Percentiles rank a stretch among this genome's conserved stretches.
Conservation (phyloP, 2,329 filamentous ascomycete species). For the Dactylella cylindrospora region DNA sequence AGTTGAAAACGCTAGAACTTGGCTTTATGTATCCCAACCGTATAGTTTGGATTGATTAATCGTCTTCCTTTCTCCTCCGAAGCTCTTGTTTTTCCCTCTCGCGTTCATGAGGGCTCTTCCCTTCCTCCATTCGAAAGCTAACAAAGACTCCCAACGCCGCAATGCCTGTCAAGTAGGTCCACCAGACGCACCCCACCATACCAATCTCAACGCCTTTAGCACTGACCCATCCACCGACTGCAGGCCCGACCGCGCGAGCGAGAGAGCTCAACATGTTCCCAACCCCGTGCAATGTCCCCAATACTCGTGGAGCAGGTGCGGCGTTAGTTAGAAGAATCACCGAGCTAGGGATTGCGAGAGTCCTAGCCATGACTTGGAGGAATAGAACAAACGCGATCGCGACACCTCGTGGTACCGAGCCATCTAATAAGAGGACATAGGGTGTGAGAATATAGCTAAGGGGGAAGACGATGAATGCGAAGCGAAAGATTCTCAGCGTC, state of each 20-base stretch:
- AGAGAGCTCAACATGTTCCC: slow-evolving; percentile 58
- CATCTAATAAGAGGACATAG: slow-evolving; percentile 66
- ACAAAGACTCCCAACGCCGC: slow-evolving; percentile 20
- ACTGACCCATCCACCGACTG: slow-evolving; percentile 58
- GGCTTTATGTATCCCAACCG: no score
- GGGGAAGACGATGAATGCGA: slow-evolving; percentile 69
- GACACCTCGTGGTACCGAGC: slow-evolving; percentile 64
- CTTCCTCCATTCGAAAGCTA: slow-evolving; percentile 39
- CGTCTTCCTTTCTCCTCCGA: slow-evolving; percentile 24
- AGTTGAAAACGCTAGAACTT: neutral
- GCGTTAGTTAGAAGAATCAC: slow-evolving; percentile 65
- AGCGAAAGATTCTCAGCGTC: slow-evolving; percentile 67
- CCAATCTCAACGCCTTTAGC: slow-evolving; percentile 56
- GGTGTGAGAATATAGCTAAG: slow-evolving; percentile 69
- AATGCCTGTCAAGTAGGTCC: slow-evolving; percentile 36
- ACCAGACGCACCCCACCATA: slow-evolving; percentile 53
- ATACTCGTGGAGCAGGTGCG: slow-evolving; percentile 61
- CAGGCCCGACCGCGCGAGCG: slow-evolving; percentile 57
- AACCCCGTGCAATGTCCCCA: slow-evolving; percentile 62
- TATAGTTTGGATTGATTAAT: slow-evolving; percentile 4
- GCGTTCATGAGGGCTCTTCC: slow-evolving; percentile 32
- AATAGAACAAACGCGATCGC: slow-evolving; percentile 66
- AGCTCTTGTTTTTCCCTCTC: slow-evolving; percentile 3
- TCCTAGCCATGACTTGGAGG: slow-evolving; percentile 71
- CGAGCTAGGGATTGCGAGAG: slow-evolving; percentile 64